Percentiles rank a stretch among this genome's conserved stretches.
These are phyloP conservation scores for Mikania micrantha DNA, from an alignment of 129 eudicot genomes.

Conservation along the genomic window DNA sequence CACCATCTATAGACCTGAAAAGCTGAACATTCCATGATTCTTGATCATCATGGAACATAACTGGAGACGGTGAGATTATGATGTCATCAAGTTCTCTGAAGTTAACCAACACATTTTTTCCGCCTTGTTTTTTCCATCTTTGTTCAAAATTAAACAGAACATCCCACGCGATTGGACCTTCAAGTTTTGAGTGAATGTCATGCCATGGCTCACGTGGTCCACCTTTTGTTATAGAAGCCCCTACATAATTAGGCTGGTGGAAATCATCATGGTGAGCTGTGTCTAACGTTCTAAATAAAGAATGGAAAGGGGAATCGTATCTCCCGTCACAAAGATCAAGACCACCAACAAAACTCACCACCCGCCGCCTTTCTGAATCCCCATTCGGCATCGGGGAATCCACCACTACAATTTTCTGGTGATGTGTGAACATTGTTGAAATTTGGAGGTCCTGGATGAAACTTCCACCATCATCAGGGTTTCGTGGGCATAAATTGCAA, in stretches of 20 bases:
- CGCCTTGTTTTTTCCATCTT: constrained; percentile 80
- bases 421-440: constrained; percentile 84
- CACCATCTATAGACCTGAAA: constrained; percentile 73
- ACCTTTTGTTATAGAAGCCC: constrained; percentile 50
- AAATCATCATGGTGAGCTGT: constrained; percentile 69
- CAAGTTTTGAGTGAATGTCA: constrained; percentile 70
- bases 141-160: constrained; percentile 75
- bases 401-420: constrained; percentile 68
- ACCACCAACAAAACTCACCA: constrained; percentile 81
- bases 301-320: constrained; percentile 67
- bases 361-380: constrained; percentile 42
- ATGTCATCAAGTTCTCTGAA: constrained; percentile 55
- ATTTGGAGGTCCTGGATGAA: constrained; percentile 58
- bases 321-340: constrained; percentile 79
- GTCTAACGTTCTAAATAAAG: constrained; percentile 69
- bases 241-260: constrained; percentile 73
- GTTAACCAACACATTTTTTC: constrained; percentile 53
- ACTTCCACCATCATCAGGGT: constrained; percentile 82
- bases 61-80: constrained; percentile 71
- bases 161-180: constrained; percentile 79
- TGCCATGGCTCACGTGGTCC: constrained; percentile 94
- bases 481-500: constrained; percentile 65
- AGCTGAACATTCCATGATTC: constrained; percentile 72
- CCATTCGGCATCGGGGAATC: constrained; percentile 53
- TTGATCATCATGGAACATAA: constrained; percentile 47